Percentiles rank a stretch among this genome's conserved stretches.
Conservation (phyloP, 2,329 filamentous ascomycete species). For the Penicillium janthinellum region DNA sequence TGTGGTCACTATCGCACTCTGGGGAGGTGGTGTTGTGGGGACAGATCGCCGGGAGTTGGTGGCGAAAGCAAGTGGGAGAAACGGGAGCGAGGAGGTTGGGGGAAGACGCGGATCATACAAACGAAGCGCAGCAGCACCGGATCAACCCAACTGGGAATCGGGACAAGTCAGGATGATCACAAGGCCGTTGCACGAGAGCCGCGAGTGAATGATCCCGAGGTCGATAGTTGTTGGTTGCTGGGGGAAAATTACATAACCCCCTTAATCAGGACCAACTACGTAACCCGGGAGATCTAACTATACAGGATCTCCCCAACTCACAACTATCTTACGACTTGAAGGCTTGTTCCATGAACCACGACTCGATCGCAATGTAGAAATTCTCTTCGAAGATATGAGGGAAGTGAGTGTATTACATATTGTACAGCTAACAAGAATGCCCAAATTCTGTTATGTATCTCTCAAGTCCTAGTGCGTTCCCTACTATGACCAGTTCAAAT, state of each 20-base stretch:
- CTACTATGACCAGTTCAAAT: constrained; percentile 40
- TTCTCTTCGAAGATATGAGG: neutral
- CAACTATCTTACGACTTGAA: too few species aligned
- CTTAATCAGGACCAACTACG: neutral
- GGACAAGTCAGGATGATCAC: constrained; percentile 17
- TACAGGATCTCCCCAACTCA: neutral
- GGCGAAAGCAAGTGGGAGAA: constrained; percentile 18
- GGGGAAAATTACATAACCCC: constrained; percentile 27
- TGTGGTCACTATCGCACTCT: constrained; percentile 11
- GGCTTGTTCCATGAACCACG: too few species aligned
- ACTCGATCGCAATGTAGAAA: too few species aligned
- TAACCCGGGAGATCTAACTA: neutral
- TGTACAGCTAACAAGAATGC: neutral
- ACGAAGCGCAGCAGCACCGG: constrained; percentile 11
- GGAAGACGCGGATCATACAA: constrained; percentile 8
- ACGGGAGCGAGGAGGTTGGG: constrained; percentile 19
- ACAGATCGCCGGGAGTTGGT: constrained; percentile 19
- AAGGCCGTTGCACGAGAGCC: constrained; percentile 20
- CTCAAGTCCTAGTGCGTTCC: neutral
- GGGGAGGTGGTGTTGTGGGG: constrained; percentile 18
- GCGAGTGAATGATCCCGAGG: constrained; percentile 23
- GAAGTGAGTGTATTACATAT: neutral
- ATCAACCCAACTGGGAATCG: constrained; percentile 2
- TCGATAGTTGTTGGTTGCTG: constrained; percentile 16
- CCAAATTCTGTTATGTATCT: too few species aligned